Conservation (phyloP, 2,329 filamentous ascomycete genomes). For the Aquanectria penicillioides region DNA sequence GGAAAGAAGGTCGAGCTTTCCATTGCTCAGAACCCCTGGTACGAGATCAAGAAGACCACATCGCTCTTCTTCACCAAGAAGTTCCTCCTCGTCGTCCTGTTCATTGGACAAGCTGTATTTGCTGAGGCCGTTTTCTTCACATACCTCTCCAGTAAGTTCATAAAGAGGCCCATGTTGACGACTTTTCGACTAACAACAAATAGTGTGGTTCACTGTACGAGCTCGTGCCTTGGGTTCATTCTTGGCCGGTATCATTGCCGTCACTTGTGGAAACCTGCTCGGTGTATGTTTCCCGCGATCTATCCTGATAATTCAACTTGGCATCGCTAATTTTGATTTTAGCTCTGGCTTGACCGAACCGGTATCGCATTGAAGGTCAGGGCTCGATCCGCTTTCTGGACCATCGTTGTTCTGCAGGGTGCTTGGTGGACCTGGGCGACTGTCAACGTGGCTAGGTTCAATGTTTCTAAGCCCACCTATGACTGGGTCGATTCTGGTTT, state of each 20-base stretch:
- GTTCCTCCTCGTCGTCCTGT: slow-evolving; percentile 72
- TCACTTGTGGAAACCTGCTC: slow-evolving; percentile 72
- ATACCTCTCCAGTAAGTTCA: slow-evolving; percentile 56
- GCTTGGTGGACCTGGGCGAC: slow-evolving; percentile 80
- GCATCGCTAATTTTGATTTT: neutral
- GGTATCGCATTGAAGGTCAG: slow-evolving; percentile 63
- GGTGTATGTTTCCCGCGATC: slow-evolving; percentile 57
- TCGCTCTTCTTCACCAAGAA: slow-evolving; percentile 68
- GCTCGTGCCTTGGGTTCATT: slow-evolving; percentile 77
- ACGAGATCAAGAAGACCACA: slow-evolving; percentile 68
- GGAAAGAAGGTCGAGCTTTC: slow-evolving; percentile 68
- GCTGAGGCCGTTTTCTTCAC: slow-evolving; percentile 79
- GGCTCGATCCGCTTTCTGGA: slow-evolving; percentile 63
- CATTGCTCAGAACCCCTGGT: slow-evolving; percentile 65
- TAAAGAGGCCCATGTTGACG: fast-evolving
- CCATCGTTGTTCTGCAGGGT: slow-evolving; percentile 67
- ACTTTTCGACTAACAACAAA: slow-evolving; percentile 2
- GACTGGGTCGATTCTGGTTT: slow-evolving; percentile 75
- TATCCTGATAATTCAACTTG: neutral
- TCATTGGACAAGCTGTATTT: slow-evolving; percentile 78
- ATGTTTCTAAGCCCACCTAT: slow-evolving; percentile 64
- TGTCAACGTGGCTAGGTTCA: slow-evolving; percentile 70
- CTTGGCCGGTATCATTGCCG: slow-evolving; percentile 73
- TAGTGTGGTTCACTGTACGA: slow-evolving; percentile 76
- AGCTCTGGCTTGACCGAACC: slow-evolving; percentile 68